A percentile compares a stretch with the other conserved stretches of the same genome.
Conservation (phyloP, 148 eudicot genomes). For the Salicornia ramosissima region DNA sequence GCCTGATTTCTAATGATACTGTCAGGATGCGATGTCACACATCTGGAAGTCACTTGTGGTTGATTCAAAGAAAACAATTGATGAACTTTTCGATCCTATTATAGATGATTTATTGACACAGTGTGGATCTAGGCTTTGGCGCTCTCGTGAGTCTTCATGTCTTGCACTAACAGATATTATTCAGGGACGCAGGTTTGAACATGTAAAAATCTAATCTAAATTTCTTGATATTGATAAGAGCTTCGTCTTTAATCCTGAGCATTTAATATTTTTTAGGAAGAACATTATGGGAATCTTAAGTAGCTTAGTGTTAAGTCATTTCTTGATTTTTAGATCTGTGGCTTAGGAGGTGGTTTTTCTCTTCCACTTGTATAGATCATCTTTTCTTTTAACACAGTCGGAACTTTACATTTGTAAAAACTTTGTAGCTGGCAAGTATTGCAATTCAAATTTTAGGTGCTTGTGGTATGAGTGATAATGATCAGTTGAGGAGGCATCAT, state of each 20-base stretch:
- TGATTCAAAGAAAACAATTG: constrained; percentile 77
- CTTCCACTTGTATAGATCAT: neutral
- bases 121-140: constrained; percentile 97
- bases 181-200: constrained; percentile 92
- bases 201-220: constrained; percentile 35
- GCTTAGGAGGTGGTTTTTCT: neutral
- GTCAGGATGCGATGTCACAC: constrained; percentile 95
- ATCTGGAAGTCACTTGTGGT: constrained; percentile 93
- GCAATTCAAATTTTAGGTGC: neutral
- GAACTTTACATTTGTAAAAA: neutral
- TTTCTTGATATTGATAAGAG: neutral
- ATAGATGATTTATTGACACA: constrained; percentile 74
- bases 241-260: neutral
- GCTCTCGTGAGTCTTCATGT: constrained; percentile 95
- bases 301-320: neutral
- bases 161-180: constrained; percentile 90
- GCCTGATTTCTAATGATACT: constrained; percentile 11
- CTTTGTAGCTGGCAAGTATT: neutral
- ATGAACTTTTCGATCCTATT: constrained; percentile 68
- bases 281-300: neutral
- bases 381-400: neutral
- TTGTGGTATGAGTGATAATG: neutral
- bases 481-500: too few relatives aligned
- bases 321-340: neutral
- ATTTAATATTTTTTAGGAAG: constrained; percentile 2